Evolutionary conservation across 768 basidiomycete species (phyloP), one percentile per base, ranked within the genome.

Genomic region (Cantharellus anzutake): DNA sequence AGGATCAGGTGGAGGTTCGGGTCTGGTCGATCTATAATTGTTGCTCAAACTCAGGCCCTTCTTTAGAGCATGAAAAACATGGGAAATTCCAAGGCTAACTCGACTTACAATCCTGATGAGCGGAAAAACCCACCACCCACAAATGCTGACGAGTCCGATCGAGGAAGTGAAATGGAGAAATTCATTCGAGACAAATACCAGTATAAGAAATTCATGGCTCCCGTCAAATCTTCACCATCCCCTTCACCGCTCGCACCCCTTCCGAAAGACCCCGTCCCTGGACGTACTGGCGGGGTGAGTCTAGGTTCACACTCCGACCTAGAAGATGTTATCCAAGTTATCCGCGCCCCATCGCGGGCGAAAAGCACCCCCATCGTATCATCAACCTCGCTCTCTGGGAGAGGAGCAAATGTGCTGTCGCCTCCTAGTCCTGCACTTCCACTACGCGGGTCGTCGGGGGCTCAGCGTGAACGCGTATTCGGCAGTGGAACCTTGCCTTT

Each of bases 91-190:
- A 84, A 81, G 65, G 86, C 86, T 2, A 97, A 97, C 64, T 71
- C 75, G 0, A 72, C 78, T 7, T 87, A 82, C 68, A 93, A 93
- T 66, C 86, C 91, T 2, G 81, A 94, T 67, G 90, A 94, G 68
- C 66, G 75, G 35, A 77, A 82, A 5, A 70, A 93, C 66, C 91
- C 89, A 3, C 89, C 89, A 0, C 89, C 90, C 0, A 78, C 87
- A 2, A 84, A 83, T 63, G 73, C 84, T 66, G 79, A 83, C 44
- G 87, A 89, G 57, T 74, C 77, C 1, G 86, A 86, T 65, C 76
- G 91, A 39, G 90, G 94, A 67, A 84, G 85, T 53, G 92, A 97
- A 62, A 77, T 97, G 51, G 93, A 97, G 70, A 82, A 80, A 66
- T 96, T 81, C 72, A 92, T 97, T 62, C 80, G 93, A 61, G 75